Evolutionary conservation across 2,329 filamentous ascomycete species (phyloP), one percentile per base, ranked within the genome.

Genomic region (Neofusicoccum laricinum): DNA sequence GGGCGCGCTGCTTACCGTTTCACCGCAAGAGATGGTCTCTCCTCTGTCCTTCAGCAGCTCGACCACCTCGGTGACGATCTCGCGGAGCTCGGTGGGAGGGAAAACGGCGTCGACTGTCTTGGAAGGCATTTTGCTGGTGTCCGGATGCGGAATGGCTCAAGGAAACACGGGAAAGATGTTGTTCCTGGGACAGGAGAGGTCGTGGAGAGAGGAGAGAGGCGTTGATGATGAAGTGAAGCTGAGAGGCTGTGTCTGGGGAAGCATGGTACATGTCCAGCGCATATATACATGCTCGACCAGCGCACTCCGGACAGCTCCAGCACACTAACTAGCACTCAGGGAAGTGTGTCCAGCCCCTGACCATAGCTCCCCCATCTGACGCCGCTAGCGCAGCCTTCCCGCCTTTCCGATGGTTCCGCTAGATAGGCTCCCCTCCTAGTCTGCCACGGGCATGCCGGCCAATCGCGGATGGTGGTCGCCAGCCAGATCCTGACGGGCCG

Each of bases 11-110:
- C 72, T 61, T 77, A 84, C 83, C 19, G 86, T 89, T 73, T 89
- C 87, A 62, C 85, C 86, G 43, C 89, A 82, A 64, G 82, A 84
- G 67, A 89, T 79, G 45, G 81, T 87, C 71, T 88, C 83, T 66
- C 82, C 80, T 63, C 81, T 81, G 43, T 82, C 77, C 67, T 83
- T 84, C 40, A 89, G 80, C 38, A 87, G 79, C 2, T 74, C 71
- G 4, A 81, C 80, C 25, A 88, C 79, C 74, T 86, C 82, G 32
- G 73, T 68, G 14, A 81, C 76, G 34, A 85, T 75, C 6, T 74
- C 70, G 14, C 74, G 77, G 58, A 86, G 58, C 19, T 61, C 58
- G 7, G 4, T 6, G 10, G 55, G 55, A 32, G 55, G 55, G 30
- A 59, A 59, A 25, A 17, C 3, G 2, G 55, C n/a, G 3, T 46